Evolutionary conservation across 2,329 filamentous ascomycete genomes (phyloP).

Genomic region (Neonectria ditissima): DNA sequence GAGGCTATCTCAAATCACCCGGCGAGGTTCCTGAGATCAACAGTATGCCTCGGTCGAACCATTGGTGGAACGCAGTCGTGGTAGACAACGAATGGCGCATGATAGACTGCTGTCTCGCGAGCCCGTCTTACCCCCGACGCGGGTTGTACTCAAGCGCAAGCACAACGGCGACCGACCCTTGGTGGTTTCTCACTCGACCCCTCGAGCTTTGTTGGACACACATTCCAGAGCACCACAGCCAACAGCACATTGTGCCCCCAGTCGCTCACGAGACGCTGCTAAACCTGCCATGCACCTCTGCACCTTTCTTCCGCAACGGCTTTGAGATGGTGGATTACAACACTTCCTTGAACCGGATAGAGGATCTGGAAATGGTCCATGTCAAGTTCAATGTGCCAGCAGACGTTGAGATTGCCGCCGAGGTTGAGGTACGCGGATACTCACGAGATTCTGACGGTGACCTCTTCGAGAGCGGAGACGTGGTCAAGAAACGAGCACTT

Average conservation of each 20-base stretch:
- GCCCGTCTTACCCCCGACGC: slow-evolving; percentile 87
- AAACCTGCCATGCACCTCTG: slow-evolving; percentile 86
- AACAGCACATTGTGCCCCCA: slow-evolving; percentile 93
- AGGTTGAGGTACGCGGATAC: slow-evolving; percentile 88
- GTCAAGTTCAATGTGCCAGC: slow-evolving; percentile 87
- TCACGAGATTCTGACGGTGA: slow-evolving; percentile 89
- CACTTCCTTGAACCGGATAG: slow-evolving; percentile 85
- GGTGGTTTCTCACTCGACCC: slow-evolving; percentile 94
- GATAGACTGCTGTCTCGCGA: slow-evolving; percentile 93
- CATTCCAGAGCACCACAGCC: slow-evolving; percentile 85
- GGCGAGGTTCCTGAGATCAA: slow-evolving; percentile 86
- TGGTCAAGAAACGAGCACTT: slow-evolving; percentile 85
- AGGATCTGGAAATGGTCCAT: slow-evolving; percentile 94
- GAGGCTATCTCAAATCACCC: slow-evolving; percentile 90
- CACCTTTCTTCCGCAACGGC: slow-evolving; percentile 86
- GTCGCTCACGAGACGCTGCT: slow-evolving; percentile 88
- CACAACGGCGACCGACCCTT: slow-evolving; percentile 79
- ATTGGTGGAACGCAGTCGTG: slow-evolving; percentile 97
- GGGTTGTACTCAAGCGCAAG: slow-evolving; percentile 79
- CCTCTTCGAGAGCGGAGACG: slow-evolving; percentile 90
- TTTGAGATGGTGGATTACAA: slow-evolving; percentile 90
- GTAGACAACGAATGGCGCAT: slow-evolving; percentile 97
- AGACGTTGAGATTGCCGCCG: slow-evolving; percentile 91
- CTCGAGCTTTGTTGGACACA: slow-evolving; percentile 96
- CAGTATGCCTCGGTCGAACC: slow-evolving; percentile 87